Conservation (phyloP, 2,329 filamentous ascomycete species). For the Aureobasidium sp. region DNA sequence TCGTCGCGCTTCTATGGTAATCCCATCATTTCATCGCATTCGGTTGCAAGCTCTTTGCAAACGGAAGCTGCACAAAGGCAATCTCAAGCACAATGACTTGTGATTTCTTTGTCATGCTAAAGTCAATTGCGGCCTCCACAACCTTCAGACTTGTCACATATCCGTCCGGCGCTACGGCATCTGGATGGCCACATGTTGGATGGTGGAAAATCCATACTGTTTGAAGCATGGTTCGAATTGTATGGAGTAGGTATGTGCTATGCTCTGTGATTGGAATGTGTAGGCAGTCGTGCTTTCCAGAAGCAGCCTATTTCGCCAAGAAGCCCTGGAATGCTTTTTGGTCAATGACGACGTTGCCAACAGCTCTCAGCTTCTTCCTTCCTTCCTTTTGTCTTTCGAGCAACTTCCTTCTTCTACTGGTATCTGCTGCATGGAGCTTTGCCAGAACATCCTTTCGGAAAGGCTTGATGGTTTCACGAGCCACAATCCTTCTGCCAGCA, state of each 20-base stretch:
- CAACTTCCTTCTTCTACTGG: conserved; percentile 72
- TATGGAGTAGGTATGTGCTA: neutral
- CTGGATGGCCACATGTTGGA: neutral
- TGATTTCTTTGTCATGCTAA: neutral
- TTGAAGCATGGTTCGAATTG: neutral
- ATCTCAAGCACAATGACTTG: neutral
- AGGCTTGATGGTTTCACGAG: conserved; percentile 89
- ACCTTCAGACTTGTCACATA: neutral
- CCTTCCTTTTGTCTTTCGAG: conserved; percentile 97
- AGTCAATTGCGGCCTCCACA: neutral
- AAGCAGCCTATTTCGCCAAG: conserved; percentile 57
- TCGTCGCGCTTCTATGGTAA: neutral
- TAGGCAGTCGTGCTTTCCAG: neutral
- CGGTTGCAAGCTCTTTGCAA: neutral
- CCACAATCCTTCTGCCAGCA: conserved; percentile 64
- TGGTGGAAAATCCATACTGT: neutral
- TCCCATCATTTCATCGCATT: neutral
- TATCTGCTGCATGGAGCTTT: conserved; percentile 87
- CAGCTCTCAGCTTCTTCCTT: conserved; percentile 72
- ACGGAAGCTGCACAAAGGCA: neutral
- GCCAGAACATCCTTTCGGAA: conserved; percentile 92
- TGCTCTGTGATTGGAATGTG: neutral
- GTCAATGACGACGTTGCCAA: conserved; percentile 89
- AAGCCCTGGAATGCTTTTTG: conserved; percentile 94
- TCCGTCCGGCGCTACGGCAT: neutral